Evolutionary conservation across 1,284 basidiomycete genomes (phyloP).

Genomic region (Rhodotorula sp.): DNA sequence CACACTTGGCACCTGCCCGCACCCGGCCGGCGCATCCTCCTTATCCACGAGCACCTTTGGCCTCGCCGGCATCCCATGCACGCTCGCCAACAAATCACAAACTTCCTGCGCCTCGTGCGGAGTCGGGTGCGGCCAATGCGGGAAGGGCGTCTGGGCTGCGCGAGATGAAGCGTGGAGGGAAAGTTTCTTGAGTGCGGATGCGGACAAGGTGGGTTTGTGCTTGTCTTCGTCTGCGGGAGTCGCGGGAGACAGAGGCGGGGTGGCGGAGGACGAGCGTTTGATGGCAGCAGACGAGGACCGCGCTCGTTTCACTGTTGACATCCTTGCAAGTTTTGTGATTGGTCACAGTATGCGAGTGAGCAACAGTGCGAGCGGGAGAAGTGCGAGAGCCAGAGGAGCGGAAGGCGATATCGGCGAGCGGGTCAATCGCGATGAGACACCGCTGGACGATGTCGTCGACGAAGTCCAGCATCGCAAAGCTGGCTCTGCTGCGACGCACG

Average conservation of each 20-base stretch:
- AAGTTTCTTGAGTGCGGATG: conserved; percentile 37
- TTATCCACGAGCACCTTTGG: conserved; percentile 47
- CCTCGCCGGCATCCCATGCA: conserved; percentile 50
- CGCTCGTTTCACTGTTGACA: too few species aligned
- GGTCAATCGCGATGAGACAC: too few species aligned
- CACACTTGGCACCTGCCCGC: conserved; percentile 63
- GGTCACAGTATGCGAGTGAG: too few species aligned
- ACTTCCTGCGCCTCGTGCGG: conserved; percentile 56
- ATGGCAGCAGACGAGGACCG: not conserved
- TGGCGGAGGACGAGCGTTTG: not conserved
- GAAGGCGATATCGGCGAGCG: not conserved
- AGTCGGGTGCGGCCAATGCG: conserved; percentile 58
- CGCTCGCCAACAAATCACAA: conserved; percentile 54
- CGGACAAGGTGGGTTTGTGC: too few species aligned
- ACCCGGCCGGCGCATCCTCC: conserved; percentile 53
- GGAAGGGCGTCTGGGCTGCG: conserved; percentile 55
- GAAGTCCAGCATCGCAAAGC: not conserved
- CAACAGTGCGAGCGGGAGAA: too few species aligned
- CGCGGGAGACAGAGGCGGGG: not conserved
- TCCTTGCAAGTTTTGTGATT: too few species aligned
- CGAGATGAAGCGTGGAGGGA: conserved; percentile 15
- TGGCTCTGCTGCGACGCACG: not conserved
- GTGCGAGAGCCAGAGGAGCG: too few species aligned
- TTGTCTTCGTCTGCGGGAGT: not conserved
- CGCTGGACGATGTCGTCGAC: not conserved